Percentiles rank a stretch among this genome's conserved stretches.
Evolutionary conservation across 768 basidiomycete genomes (phyloP).

Genomic region (Leccinellum albellum): DNA sequence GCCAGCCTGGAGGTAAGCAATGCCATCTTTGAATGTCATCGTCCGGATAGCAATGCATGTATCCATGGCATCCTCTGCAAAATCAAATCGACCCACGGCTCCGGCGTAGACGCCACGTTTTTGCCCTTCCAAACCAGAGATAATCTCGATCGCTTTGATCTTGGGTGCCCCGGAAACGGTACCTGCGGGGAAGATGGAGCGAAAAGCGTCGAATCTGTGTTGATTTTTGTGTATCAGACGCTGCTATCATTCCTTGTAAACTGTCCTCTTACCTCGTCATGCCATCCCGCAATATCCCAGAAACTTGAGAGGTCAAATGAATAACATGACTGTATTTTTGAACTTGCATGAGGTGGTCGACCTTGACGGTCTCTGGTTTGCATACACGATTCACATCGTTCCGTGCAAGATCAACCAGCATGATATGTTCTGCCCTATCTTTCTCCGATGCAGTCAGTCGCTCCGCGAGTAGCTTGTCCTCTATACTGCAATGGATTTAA

Average conservation of each 20-base stretch:
- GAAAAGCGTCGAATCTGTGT: conserved; percentile 91
- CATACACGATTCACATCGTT: conserved; percentile 99
- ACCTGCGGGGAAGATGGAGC: conserved; percentile 97
- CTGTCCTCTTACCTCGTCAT: conserved; percentile 62
- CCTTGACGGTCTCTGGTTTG: conserved; percentile 90
- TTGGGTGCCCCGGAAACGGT: conserved; percentile 99
- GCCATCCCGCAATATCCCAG: conserved; percentile 77
- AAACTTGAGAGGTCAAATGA: conserved; percentile 93
- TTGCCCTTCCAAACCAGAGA: conserved; percentile 83
- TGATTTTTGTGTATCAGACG: conserved; percentile 2
- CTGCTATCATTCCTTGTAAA: not conserved
- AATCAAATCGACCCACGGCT: conserved; percentile 97
- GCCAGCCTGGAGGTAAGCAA: conserved; percentile 90
- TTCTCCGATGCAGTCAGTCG: conserved; percentile 83
- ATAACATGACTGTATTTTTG: conserved; percentile 99
- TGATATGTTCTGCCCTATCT: conserved; percentile 96
- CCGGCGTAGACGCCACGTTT: conserved; percentile 94
- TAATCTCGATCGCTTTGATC: conserved; percentile 95
- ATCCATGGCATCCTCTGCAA: conserved; percentile 92
- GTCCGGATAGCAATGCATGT: conserved; percentile 98
- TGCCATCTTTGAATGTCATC: conserved; percentile 93
- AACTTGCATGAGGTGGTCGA: conserved; percentile 89
- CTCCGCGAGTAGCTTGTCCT: conserved; percentile 79
- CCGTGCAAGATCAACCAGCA: conserved; percentile 96
- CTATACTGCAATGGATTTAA: conserved; percentile 40